Base-by-base conservation (phyloP, 805 yeast genomes). In the Lipomyces anomalus region DNA sequence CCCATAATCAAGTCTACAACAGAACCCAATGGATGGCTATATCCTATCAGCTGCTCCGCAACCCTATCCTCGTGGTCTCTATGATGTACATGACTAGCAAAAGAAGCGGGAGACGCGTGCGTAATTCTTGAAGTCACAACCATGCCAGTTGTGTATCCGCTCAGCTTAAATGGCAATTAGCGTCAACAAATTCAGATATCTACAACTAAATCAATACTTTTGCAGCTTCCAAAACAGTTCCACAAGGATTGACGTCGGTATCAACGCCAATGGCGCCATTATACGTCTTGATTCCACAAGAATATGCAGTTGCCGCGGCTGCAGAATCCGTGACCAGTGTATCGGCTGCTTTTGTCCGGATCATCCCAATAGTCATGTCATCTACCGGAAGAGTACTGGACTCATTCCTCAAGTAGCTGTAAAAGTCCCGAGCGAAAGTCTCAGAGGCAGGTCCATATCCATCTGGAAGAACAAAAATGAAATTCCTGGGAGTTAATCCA, bases 251-350 rank as follows among this genome's bases (percentile, higher is more conserved):
- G 39, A 73, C 69, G 26, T 71, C 66, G 1, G 86, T 78, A 48
- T 75, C 74, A 13, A 89, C 95, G n/a, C 87, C 95, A 62, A 89
- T 84, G 9, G 95, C 96, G 13, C 94, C 92, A 62, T 89, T 89
- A 66, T 85, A 87, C 4, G 88, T 69, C 68, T 89, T 89, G 57
- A 79, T 60, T 4, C 80, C 90, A 64, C 95, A 86, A 0, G 95
- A 73, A 59, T 88, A 89, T 1, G 95, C 96, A 11, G 95, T 87
- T 13, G 96, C 97, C 13, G 96, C 97, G 1, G 97, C 97, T 7
- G 97, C 97, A 23, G 95, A 84, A 63, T 89, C 97, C 0, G 97
- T 89, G 48, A 89, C 77, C 57, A 84, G 69, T 1, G 95, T 83
- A 52, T 73, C 70, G 22, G 78, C 76, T 16, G 95, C 84, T 50